Base-by-base conservation (phyloP, 345 rosid species). In the Aegle marmelos region DNA sequence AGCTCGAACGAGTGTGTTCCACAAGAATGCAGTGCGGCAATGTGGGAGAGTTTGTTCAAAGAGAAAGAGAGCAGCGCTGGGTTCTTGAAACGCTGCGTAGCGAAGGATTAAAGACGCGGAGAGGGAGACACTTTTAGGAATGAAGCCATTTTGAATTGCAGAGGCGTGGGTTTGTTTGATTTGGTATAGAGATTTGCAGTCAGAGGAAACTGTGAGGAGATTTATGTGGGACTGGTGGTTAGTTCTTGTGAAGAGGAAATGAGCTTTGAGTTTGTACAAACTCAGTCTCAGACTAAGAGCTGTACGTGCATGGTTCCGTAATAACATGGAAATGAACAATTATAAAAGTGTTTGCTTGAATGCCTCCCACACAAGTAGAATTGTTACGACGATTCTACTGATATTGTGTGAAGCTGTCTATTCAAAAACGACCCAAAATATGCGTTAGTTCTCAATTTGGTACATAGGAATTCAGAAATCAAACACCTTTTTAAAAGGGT, bases 1-100 rank as follows among this genome's bases (percentile, higher is more conserved):
- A 58, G 90, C 88, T 50, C 86, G 82, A 30, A 85, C 81, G 48
- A 85, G 62, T 53, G 88, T 89, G 76, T 89, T 87, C 90, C 92
- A 89, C 59, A 89, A 56, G 73, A 85, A 87, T 2, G 92, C 85
- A 70, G 85, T 85, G 68, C 63, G 78, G 57, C 81, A 80, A 58
- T 79, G 78, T 7, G 79, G 69, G 45, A 85, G 75, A 11, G 87
- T 59, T 50, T 81, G 81, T 9, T 78, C 73, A 76, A 89, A 89
- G 63, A 89, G 78, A 54, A 66, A 34, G 72, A 56, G 79, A 50
- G 72, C 76, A 50, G 84, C 30, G 2, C 56, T 6, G 59, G 82
- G 67, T 78, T 79, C 78, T 28, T 65, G 45, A 33, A 80, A 78
- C n/a, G 76, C 62, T 53, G 90, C 85, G 66, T 89, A 89, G 58